Percentiles rank a stretch among this genome's conserved stretches.
Conservation (phyloP, 148 eudicot species). For the Linanthus parryae region DNA sequence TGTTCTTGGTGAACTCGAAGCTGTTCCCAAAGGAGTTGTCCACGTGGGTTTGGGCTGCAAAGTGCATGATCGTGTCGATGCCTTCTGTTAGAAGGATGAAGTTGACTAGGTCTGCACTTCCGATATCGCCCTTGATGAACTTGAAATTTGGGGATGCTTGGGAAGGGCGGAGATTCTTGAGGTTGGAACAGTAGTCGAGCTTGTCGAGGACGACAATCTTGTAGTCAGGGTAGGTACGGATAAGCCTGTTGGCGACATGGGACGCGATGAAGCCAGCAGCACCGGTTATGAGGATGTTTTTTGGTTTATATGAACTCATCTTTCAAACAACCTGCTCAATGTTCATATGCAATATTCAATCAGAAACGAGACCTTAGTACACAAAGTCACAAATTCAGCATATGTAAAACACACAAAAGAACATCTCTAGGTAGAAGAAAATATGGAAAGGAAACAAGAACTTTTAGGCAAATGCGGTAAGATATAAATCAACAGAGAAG, state of each 20-base stretch:
- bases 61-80: conserved; percentile 12
- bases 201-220: conserved; percentile 11
- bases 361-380: too few species aligned
- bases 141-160: conserved; percentile 8
- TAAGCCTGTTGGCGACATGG: conserved; percentile 8
- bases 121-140: conserved; percentile 11
- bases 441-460: too few species aligned
- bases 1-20: conserved; percentile 11
- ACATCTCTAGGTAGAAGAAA: too few species aligned
- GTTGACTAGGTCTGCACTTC: conserved; percentile 10
- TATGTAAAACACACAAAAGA: too few species aligned
- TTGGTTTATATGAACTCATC: conserved; percentile 7
- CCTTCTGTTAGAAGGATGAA: conserved; percentile 3
- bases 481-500: too few species aligned
- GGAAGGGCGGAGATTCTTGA: conserved; percentile 9
- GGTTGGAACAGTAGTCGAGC: conserved; percentile 12
- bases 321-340: too few species aligned
- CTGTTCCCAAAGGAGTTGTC: conserved; percentile 16
- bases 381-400: too few species aligned
- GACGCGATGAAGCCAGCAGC: conserved; percentile 12
- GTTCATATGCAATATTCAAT: too few species aligned
- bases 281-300: conserved; percentile 11
- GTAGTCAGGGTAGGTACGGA: conserved; percentile 10
- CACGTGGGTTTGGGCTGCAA: conserved; percentile 13
- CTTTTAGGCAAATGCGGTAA: too few species aligned